phyloP scores from a whole-genome alignment of 1,284 basidiomycete genomes.

The Meripilus lineatus region DNA sequence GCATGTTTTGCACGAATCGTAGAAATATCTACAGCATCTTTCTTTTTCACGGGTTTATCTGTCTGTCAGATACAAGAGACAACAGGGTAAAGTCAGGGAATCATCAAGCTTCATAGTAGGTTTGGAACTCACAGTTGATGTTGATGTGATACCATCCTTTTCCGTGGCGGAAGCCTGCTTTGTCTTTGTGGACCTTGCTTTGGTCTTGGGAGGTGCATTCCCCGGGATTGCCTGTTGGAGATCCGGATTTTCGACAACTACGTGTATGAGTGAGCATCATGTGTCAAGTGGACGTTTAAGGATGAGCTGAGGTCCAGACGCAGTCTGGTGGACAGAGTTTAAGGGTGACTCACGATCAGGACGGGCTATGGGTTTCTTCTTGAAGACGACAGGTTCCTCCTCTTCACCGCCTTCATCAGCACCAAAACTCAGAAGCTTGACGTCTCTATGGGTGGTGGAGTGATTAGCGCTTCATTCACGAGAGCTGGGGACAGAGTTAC shows the following conservation, averaged over 20 bases:
- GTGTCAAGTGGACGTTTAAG: too few relatives aligned
- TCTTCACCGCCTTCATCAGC: slow-evolving; percentile 68
- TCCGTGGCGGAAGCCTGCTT: slow-evolving; percentile 11
- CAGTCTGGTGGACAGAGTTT: too few relatives aligned
- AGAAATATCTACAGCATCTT: slow-evolving; percentile 40
- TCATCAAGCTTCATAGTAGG: too few relatives aligned
- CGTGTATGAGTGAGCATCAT: too few relatives aligned
- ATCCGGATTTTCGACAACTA: slow-evolving; percentile 45
- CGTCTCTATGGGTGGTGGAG: slow-evolving; percentile 55
- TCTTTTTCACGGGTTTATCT: slow-evolving; percentile 29
- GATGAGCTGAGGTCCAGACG: too few relatives aligned
- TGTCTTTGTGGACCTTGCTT: slow-evolving; percentile 18
- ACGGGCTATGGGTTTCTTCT: slow-evolving; percentile 77
- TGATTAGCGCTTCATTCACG: not conserved
- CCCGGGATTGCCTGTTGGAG: slow-evolving; percentile 24
- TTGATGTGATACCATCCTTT: too few relatives aligned
- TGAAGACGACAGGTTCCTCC: slow-evolving; percentile 43
- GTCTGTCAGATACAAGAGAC: too few relatives aligned
- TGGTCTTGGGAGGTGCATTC: slow-evolving; percentile 14
- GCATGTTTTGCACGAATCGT: slow-evolving; percentile 74
- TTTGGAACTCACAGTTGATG: too few relatives aligned
- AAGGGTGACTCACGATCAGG: slow-evolving; percentile 64
- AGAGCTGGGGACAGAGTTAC: slow-evolving; percentile 23
- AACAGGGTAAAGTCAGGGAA: not conserved
- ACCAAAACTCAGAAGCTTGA: slow-evolving; percentile 84